These are phyloP conservation scores for Lecanicillium sp. DNA, from an alignment of 2,329 filamentous ascomycete genomes.

Conservation along the genomic window DNA sequence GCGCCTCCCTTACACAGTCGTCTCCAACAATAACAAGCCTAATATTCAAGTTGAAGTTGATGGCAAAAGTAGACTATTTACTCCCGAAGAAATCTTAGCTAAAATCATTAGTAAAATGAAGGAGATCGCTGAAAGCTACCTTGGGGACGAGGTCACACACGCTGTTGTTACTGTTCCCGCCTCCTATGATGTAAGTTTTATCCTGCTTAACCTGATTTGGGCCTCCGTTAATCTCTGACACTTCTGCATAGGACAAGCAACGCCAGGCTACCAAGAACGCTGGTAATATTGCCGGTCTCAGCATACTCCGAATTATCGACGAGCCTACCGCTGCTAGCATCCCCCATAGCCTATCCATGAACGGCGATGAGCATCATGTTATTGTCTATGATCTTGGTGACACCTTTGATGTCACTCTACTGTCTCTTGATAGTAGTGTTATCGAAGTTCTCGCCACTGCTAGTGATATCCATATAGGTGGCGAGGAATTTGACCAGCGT, in stretches of 20 bases:
- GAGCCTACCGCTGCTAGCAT: conserved; percentile 94
- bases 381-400: conserved; percentile 91
- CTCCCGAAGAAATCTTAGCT: conserved; percentile 73
- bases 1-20: conserved; percentile 96
- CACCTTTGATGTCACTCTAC: conserved; percentile 90
- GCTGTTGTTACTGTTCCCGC: conserved; percentile 90
- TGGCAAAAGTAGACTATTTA: conserved; percentile 64
- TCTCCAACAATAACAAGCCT: conserved; percentile 86
- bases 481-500: conserved; percentile 98
- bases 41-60: conserved; percentile 68
- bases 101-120: conserved; percentile 84
- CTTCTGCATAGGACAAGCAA: conserved; percentile 71
- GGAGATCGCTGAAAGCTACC: conserved; percentile 71
- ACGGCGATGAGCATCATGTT: conserved; percentile 75
- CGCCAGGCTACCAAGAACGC: conserved; percentile 96
- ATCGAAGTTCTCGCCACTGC: conserved; percentile 93
- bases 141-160: conserved; percentile 78
- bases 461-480: conserved; percentile 95
- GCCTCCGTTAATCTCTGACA: conserved; percentile 20
- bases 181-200: conserved; percentile 71
- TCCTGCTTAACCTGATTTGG: no score
- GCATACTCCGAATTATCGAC: conserved; percentile 93
- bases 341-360: conserved; percentile 90
- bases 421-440: conserved; percentile 85
- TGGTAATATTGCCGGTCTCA: conserved; percentile 84